Base-by-base conservation (phyloP, 2,329 filamentous ascomycete genomes). In the Pseudogymnoascus sp. region DNA sequence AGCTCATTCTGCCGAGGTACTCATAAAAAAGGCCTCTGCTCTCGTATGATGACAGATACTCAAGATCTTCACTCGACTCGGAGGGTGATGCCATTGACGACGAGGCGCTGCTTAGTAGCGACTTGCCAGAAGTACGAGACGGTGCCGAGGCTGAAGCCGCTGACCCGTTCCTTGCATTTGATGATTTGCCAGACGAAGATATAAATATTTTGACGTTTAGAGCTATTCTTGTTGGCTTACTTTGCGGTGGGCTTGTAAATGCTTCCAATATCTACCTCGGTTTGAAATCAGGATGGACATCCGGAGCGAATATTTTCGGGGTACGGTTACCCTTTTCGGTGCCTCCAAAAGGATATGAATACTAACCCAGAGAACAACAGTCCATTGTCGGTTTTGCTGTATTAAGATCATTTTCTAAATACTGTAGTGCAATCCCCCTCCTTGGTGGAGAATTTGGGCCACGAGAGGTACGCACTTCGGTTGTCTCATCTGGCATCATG, bases 401-500 rank as follows among this genome's bases (percentile, higher is more conserved):
- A 56, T 35, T 56, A 33, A 56, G 50, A 56, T 56, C 50, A 14
- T 56, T 33, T 33, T 56, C 50, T 33, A 56, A 56, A 21, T 56
- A 56, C 50, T 56, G 50, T 5, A 56, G 4, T 56, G 50, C 5
- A 18, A 56, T 56, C 16, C 50, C 50, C 11, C 28, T 56, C 11
- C 50, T 56, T 35, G 50, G 50, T 21, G 50, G 50, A 12, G 50
- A 56, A 21, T 56, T 56, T 35, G 50, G 50, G 28, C 50, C 50
- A 14, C 50, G 50, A 33, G 50, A 56, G 28, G 50, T 56, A 56
- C 10, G 50, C 8, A 2, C 21, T 56, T 33, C 2, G 18, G 11
- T 14, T 18, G 14, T 4, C 50, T 3, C 50, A 33, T 18, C 16
- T 56, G 28, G 8, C 16, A 23, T 59, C 73, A 75, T 66, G 78